Conservation (phyloP, 1,284 basidiomycete genomes). For the Athelia sp. region DNA sequence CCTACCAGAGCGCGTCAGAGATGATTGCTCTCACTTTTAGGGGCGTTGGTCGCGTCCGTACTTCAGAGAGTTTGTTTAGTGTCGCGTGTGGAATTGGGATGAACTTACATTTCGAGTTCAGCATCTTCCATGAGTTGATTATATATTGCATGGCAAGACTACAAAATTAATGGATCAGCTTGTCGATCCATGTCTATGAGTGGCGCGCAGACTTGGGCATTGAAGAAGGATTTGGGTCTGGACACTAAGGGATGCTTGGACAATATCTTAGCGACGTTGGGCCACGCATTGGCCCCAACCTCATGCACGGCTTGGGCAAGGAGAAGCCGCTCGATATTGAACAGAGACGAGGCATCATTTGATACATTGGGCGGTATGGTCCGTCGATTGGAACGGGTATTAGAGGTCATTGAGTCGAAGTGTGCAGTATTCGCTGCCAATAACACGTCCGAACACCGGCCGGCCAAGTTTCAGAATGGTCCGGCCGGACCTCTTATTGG, state of each 20-base stretch:
- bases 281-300: conserved; percentile 74
- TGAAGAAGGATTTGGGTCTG: conserved; percentile 62
- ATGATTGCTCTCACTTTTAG: conserved; percentile 30
- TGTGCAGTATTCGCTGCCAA: too few species aligned
- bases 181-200: conserved; percentile 10
- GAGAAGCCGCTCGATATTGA: conserved; percentile 62
- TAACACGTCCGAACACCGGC: too few species aligned
- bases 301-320: conserved; percentile 85
- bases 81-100: not conserved
- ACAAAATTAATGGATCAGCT: conserved; percentile 13
- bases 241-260: conserved; percentile 61
- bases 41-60: conserved; percentile 32
- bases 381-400: conserved; percentile 21
- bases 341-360: conserved; percentile 25
- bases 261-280: conserved; percentile 60
- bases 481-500: not conserved
- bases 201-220: conserved; percentile 46
- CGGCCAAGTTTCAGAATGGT: not conserved
- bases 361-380: not conserved
- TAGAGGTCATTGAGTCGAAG: conserved; percentile 14
- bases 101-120: conserved; percentile 58
- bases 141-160: conserved; percentile 71
- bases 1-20: conserved; percentile 25
- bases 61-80: conserved; percentile 22
- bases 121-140: conserved; percentile 63